Conservation (phyloP, 495 filamentous ascomycete genomes). For the Trichoderma asperelloides region DNA sequence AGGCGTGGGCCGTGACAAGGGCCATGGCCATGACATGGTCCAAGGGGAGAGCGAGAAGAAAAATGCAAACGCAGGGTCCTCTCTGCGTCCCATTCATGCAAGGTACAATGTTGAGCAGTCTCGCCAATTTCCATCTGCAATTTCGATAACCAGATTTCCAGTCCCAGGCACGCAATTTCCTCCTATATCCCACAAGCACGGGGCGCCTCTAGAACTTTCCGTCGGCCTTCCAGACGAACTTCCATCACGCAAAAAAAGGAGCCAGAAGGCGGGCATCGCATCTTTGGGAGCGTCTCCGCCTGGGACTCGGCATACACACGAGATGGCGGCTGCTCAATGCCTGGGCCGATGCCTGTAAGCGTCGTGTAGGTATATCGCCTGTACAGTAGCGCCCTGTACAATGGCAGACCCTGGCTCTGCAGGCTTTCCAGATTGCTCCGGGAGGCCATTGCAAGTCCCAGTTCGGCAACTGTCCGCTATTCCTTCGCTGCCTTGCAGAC, state of each 20-base stretch:
- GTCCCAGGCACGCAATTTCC: background rate
- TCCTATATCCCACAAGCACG: background rate
- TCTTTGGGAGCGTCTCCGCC: background rate
- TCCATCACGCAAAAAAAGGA: background rate
- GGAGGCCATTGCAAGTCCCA: background rate
- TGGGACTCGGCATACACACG: background rate
- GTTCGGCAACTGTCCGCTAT: background rate
- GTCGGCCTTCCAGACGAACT: background rate
- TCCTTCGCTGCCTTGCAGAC: background rate
- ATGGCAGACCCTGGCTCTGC: background rate
- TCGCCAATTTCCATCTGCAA: background rate
- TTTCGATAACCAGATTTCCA: background rate
- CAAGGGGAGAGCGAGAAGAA: background rate
- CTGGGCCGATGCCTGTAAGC: background rate
- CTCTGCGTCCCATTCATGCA: conserved; percentile 2
- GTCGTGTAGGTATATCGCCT: background rate
- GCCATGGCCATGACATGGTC: background rate
- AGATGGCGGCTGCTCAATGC: background rate
- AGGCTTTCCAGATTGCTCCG: background rate
- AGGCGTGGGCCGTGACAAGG: background rate
- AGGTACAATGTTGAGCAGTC: background rate
- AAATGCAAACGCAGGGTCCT: background rate
- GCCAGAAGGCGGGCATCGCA: background rate
- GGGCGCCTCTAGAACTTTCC: background rate
- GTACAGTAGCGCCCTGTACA: background rate